Base-by-base conservation (phyloP, 306 rosid genomes). In the Prunus mira region DNA sequence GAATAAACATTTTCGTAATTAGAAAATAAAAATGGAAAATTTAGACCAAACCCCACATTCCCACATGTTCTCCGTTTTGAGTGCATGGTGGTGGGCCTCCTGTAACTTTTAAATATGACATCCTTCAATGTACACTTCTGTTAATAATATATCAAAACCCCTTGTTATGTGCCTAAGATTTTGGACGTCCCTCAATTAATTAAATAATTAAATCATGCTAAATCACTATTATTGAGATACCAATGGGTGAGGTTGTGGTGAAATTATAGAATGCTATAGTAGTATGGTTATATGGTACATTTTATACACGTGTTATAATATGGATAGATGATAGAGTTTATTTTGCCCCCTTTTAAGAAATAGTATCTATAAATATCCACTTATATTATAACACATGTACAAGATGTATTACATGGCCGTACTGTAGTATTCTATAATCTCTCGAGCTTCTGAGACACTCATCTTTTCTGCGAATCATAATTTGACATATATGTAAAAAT, bases 81-180 rank as follows among this genome's bases (percentile, higher is more conserved):
- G 55, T 20, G 51, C 72, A 65, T 50, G 63, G 20, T 6, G 34
- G 65, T 50, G 71, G 79, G 9, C 38, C 72, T 64, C 51, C 51
- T 75, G 22, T 49, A 50, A 72, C 41, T 38, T 38, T 38, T 5
- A 11, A 74, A 65, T 9, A 50, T 13, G 18, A 19, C 11, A 41
- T 18, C 38, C 38, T 49, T 22, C 55, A 50, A 20, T 67, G 34
- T 45, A 34, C 38, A 12, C 12, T 43, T 67, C 0, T 51, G 24
- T 71, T 30, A 56, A 19, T 6, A 32, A 32, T 14, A 41, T 27
- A 8, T 28, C 7, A 14, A 15, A 24, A 25, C 4, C 14, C 30
- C 41, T 68, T 67, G 28, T 3, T 25, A 67, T 2, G 18, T 38
- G 30, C 50, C 72, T 24, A 20, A 67, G 56, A 67, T 67, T 24